Base-by-base conservation (phyloP, 2,329 filamentous ascomycete species). In the Macrophomina tecta region DNA sequence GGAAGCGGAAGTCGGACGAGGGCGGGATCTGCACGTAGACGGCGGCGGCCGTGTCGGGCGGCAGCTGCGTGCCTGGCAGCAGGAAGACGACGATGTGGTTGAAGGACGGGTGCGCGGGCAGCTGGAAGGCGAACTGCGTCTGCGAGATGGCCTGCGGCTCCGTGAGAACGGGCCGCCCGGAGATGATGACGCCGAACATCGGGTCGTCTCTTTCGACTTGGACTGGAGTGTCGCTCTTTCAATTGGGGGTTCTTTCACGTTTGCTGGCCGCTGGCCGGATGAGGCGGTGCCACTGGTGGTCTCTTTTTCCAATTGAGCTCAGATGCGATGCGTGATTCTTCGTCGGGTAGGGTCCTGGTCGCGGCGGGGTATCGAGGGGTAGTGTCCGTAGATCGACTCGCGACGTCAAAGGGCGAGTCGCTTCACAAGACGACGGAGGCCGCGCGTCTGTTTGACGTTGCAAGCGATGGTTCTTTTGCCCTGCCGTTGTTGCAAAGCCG, bases 21-120 rank as follows among this genome's bases (percentile, higher is more conserved):
- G 80, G 80, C 3, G 88, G 86, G n/a, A 90, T 82, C 70, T 94
- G 90, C 56, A 97, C 86, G 81, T 97, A 98, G 70, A 99, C 94
- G 55, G 93, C 92, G 14, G 94, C 95, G 5, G 93, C 94, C 23
- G 91, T 91, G 71, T 88, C 86, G 4, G 86, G 83, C 0, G 94
- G 94, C 0, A 99, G 84, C 9, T 85, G 79, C 9, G 90, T 84
- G 51, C 90, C 91, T 0, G 95, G 96, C 0, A 97, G 87, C 42
- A 97, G 84, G 81, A 98, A 97, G 67, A 98, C 89, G 73, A 93
- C 91, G 65, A 98, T 86, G 77, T 98, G 93, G 65, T 82, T 84
- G 77, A 90, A 89, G 5, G 82, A 73, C 1, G 87, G 85, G 32
- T 77, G 73, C 6, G 86, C 77, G 16, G 90, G 89, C 77, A 95